Base-by-base conservation (phyloP, 768 basidiomycete species). In the Scleroderma citrinum region DNA sequence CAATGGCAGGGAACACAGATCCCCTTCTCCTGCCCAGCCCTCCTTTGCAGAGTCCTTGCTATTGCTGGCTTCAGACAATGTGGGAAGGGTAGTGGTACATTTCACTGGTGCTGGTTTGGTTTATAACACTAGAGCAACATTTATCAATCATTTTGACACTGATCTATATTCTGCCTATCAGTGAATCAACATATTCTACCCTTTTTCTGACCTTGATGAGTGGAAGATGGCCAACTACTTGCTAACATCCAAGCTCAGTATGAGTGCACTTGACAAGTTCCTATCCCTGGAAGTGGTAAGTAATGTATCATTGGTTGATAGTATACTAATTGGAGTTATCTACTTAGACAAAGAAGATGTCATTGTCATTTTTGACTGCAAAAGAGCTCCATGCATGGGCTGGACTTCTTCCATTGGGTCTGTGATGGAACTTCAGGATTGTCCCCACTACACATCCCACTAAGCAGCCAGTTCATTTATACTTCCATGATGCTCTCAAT, bases 221-320 rank as follows among this genome's bases (percentile, higher is more conserved):
- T 71, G 69, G 69, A 57, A 69, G 52, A 30, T 69, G 4, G 66
- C 56, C 7, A 58, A 51, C 5, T 70, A 60, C 51, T 56, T 70
- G 0, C 47, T 62, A 16, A 49, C 46, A 4, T 65, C 62, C 5
- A 39, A 51, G 17, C 47, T 71, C 36, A 68, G 64, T 34, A 63
- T 67, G 64, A 47, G 52, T 11, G 53, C 49, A 5, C 62, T 67
- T 10, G 52, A 65, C 26, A 47, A 59, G 14, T 64, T 70, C 32
- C 41, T 70, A 23, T 47, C 49, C 6, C 56, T 71, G 21, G 29
- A 59, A 38, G 29, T 63, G 29, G 64, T 69, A 49, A 45, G 59
- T 47, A 30, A 19, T 21, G 42, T 19, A 38, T 14, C 29, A 3
- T 39, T 23, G 12, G 31, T 21, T 16, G 20, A 7, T 20, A 21